Evolutionary conservation across 2,329 filamentous ascomycete species (phyloP), one percentile per base, ranked within the genome.

Genomic region (Colletotrichum sp.): DNA sequence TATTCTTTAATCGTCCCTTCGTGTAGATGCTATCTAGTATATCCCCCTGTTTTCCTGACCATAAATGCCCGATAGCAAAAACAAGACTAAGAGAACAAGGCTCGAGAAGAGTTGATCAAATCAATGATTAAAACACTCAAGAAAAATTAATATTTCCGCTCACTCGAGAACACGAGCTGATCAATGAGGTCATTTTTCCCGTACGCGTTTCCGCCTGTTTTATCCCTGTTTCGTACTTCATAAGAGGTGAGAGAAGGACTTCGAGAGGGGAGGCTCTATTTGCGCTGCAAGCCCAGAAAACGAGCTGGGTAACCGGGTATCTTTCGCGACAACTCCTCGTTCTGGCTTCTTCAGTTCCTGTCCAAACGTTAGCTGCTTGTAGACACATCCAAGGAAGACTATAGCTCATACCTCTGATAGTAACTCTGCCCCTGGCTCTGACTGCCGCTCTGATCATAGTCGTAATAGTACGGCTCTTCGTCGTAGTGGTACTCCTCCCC

Each of bases 401-500:
- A 3, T 16, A 52, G n/a, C 8, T 62, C 12, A 8, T 57, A 59
- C 21, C 67, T 55, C 39, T 39, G 67, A 49, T 34, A 24, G 26
- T 63, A 55, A 15, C 12, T 13, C 60, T 71, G 49, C 49, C 69
- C 59, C 60, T 66, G 70, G 55, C 57, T 64, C 62, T 30, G 15
- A 15, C 71, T 62, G 8, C 57, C 44, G 26, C 76, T 66, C 71
- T 79, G 75, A 21, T 80, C 76, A 39, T 79, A 77, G 62, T 78
- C 76, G 49, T 75, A 77, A 18, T 74, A 78, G 59, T 77, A 79
- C 5, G 71, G 76, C 21, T 76, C 78, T 36, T 83, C 81, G 5
- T 85, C 83, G 72, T 80, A 81, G 72, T 82, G 83, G 21, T 79
- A 77, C 30, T 86, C 84, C 21, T 86, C 83, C 34, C 79, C 81